Evolutionary conservation across 2,329 filamentous ascomycete species (phyloP).

Genomic region (Fusarium poae): DNA sequence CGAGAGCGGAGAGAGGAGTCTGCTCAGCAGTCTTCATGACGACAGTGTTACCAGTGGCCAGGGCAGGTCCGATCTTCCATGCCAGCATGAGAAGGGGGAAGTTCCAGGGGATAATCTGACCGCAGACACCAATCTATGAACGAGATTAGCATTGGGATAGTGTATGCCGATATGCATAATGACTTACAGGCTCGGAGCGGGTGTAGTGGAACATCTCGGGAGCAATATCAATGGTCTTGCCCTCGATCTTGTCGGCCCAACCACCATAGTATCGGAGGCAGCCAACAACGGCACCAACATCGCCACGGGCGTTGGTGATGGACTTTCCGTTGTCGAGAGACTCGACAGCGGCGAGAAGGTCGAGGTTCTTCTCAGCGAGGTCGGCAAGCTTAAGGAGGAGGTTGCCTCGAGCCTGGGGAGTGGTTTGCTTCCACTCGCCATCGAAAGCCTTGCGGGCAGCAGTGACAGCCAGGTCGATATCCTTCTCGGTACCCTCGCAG

Average conservation of each 20-base stretch:
- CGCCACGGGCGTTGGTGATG: constrained; percentile 79
- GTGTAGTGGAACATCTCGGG: constrained; percentile 88
- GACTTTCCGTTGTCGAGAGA: constrained; percentile 91
- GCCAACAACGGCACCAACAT: constrained; percentile 75
- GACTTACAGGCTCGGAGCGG: constrained; percentile 74
- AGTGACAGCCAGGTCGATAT: constrained; percentile 82
- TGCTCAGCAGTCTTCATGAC: constrained; percentile 83
- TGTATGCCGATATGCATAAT: no score
- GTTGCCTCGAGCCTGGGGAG: constrained; percentile 78
- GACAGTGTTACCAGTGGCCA: constrained; percentile 79
- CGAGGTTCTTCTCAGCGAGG: constrained; percentile 80
- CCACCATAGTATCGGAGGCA: constrained; percentile 82
- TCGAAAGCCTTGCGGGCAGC: constrained; percentile 90
- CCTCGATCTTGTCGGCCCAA: constrained; percentile 92
- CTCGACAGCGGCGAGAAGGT: constrained; percentile 84
- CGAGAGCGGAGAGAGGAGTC: constrained; percentile 77
- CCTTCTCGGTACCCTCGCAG: constrained; percentile 88
- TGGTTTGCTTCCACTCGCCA: constrained; percentile 74
- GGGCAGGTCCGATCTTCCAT: constrained; percentile 85
- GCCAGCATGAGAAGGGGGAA: constrained; percentile 84
- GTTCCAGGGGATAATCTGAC: constrained; percentile 92
- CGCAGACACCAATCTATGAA: constrained; percentile 76
- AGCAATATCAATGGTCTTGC: constrained; percentile 85
- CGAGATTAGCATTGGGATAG: constrained; percentile 25
- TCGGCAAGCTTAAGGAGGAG: constrained; percentile 82